Base-by-base conservation (phyloP, 1,284 basidiomycete species). In the Leccinum fuscescens region DNA sequence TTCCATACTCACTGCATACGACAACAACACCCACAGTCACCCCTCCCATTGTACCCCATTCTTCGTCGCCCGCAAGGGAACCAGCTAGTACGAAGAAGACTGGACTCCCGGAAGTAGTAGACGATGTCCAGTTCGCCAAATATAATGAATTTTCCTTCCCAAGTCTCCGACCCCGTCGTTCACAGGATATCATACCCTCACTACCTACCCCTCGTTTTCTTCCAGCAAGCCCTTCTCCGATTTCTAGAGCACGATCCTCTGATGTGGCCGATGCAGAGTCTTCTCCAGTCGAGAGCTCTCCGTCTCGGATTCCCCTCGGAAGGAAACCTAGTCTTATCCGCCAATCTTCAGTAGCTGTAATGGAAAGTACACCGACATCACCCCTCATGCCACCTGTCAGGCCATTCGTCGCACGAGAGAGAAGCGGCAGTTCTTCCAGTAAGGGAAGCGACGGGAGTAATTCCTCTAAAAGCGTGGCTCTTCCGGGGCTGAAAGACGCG, bases 401-500 rank as follows among this genome's bases (percentile, higher is more conserved):
- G 64, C 80, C 80, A 15, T 82, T 80, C 59, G 78, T 74, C 50
- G 68, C 66, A 12, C 76, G 82, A 61, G 78, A 78, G 55, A 74
- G 82, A 55, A 84, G 79, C 56, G 82, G 79, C 14, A 85, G 79
- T 62, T 78, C 79, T 55, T 74, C 74, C 1, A 78, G 75, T 37
- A 80, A 76, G 61, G 76, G 71, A 17, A 79, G 72, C 20, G 67
- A 71, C 57, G 64, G 66, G 11, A 50, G 58, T 54, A 70, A 58
- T 63, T 70, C 67, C 51, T 54, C 70, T 50, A 70, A 73, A 60
- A 74, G 70, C 60, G 64, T 79, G 7, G 77, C 79, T 9, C 74
- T 85, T 1, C 85, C 86, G 12, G 86, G 85, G 4, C 73, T 90
- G 48, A 89, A 86, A 66, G 89, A 92, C 67, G 85, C 89, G 17